Evolutionary conservation across 2,329 filamentous ascomycete genomes (phyloP).

Genomic region (Aspergillus ochraceoroseus): DNA sequence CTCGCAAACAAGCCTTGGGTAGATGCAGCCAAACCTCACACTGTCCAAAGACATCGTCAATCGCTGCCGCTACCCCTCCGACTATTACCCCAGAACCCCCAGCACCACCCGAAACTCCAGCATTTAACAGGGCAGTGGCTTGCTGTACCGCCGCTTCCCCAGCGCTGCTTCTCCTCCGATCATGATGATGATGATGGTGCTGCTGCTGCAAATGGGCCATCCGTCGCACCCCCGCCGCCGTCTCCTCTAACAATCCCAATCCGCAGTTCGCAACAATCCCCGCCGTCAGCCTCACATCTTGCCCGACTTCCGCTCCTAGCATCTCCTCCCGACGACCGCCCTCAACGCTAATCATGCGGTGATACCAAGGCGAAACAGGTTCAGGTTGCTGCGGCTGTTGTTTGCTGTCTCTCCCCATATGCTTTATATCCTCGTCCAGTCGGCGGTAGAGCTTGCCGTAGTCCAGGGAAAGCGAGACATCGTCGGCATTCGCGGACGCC

Average conservation of each 20-base stretch:
- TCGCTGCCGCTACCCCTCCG: no score
- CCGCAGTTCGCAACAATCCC: conserved; percentile 35
- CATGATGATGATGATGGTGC: no score
- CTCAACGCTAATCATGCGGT: conserved; percentile 28
- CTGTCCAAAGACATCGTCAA: conserved; percentile 31
- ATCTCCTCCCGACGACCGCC: conserved; percentile 31
- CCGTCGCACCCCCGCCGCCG: conserved; percentile 33
- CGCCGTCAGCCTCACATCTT: conserved; percentile 36
- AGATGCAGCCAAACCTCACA: conserved; percentile 40
- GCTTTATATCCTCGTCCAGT: conserved; percentile 34
- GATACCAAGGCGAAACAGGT: no score
- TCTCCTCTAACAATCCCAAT: conserved; percentile 35
- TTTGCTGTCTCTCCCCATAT: conserved; percentile 25
- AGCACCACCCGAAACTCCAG: conserved; percentile 6
- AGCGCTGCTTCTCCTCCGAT: conserved; percentile 25
- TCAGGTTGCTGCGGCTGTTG: conserved; percentile 15
- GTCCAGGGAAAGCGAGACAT: conserved; percentile 45
- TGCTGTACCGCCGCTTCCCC: conserved; percentile 15
- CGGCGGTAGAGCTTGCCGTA: conserved; percentile 47
- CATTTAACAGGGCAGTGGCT: conserved; percentile 11
- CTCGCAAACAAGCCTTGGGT: conserved; percentile 45
- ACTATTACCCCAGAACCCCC: no score
- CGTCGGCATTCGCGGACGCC: conserved; percentile 41
- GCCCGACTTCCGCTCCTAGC: conserved; percentile 25
- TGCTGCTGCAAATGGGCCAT: conserved; percentile 32